A percentile compares a stretch with the other conserved stretches of the same genome.
These are phyloP conservation scores for Candida ficus DNA, from an alignment of 805 yeast genomes.

Conservation along the genomic window DNA sequence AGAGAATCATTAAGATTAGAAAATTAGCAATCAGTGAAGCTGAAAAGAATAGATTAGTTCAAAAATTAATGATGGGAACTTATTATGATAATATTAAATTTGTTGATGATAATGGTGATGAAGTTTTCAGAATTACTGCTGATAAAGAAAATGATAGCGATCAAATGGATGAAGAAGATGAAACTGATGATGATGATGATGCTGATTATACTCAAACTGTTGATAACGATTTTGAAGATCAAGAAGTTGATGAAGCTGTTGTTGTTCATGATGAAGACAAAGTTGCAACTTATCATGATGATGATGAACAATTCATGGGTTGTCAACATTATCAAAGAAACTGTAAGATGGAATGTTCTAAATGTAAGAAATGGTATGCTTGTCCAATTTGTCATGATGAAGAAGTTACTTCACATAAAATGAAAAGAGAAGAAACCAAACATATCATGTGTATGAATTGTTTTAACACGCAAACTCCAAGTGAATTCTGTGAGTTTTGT, in stretches of 20 bases:
- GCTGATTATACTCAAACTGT: slow-evolving; percentile 16
- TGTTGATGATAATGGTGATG: slow-evolving; percentile 24
- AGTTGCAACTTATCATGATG: slow-evolving; percentile 42
- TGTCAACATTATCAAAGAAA: slow-evolving; percentile 80
- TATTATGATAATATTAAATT: slow-evolving; percentile 44
- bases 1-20: slow-evolving; percentile 39
- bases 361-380: slow-evolving; percentile 68
- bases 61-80: slow-evolving; percentile 65
- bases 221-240: slow-evolving; percentile 10
- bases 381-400: slow-evolving; percentile 86
- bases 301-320: slow-evolving; percentile 48
- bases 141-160: slow-evolving; percentile 1
- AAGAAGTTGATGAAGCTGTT: slow-evolving; percentile 22
- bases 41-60: slow-evolving; percentile 37
- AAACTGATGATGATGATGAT: slow-evolving; percentile 11
- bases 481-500: slow-evolving; percentile 65
- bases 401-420: slow-evolving; percentile 47
- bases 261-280: slow-evolving; percentile 43
- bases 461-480: slow-evolving; percentile 67
- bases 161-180: slow-evolving; percentile 17
- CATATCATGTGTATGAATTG: slow-evolving; percentile 83
- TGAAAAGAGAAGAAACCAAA: slow-evolving; percentile 52
- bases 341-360: slow-evolving; percentile 78
- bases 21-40: slow-evolving; percentile 18
- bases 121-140: slow-evolving; percentile 23